phyloP scores from a whole-genome alignment of 306 rosid species.

The Pterocarpus santalinus region DNA sequence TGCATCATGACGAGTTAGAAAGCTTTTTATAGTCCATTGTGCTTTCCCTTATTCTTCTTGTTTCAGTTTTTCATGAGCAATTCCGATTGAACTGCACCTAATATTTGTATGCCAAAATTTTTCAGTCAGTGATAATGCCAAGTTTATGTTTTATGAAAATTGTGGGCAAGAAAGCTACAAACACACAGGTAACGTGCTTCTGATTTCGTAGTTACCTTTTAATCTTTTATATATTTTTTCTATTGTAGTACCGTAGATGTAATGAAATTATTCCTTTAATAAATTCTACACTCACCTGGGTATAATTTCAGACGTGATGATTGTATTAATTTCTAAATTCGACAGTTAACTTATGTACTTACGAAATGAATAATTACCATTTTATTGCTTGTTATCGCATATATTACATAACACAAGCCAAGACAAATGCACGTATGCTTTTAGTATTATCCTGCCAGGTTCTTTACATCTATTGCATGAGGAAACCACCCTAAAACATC shows the following conservation, averaged over 20 bases:
- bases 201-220: conserved; percentile 9
- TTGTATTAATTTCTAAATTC: background rate
- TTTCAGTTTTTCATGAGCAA: conserved; percentile 11
- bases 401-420: background rate
- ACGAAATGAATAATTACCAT: background rate
- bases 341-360: background rate
- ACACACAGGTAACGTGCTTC: conserved; percentile 55
- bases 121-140: conserved; percentile 79
- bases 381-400: background rate
- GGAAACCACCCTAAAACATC: background rate
- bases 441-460: background rate
- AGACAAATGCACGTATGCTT: background rate
- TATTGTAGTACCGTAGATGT: background rate
- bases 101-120: conserved; percentile 29
- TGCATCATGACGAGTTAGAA: too few relatives aligned
- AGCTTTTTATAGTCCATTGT: background rate
- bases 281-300: background rate
- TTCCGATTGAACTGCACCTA: conserved; percentile 29
- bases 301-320: background rate
- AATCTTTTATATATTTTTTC: background rate
- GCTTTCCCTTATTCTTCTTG: conserved; percentile 21
- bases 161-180: conserved; percentile 69
- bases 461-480: background rate
- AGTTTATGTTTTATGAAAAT: conserved; percentile 78
- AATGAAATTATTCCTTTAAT: background rate